Evolutionary conservation across 108 stramenopile species (phyloP).

Genomic region (Nitzschia palea): DNA sequence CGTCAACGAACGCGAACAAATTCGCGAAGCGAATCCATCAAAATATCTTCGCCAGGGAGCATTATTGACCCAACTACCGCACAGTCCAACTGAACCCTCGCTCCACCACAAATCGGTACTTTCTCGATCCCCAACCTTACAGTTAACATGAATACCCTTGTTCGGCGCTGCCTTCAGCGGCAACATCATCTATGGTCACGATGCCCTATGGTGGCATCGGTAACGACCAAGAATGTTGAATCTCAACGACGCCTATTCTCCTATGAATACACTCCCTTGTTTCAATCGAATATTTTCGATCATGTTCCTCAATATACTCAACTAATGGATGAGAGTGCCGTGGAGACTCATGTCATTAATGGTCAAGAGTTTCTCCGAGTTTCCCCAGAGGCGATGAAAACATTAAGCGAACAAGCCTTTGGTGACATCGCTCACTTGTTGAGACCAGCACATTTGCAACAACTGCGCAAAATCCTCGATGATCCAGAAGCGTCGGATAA

Average conservation of each 20-base stretch:
- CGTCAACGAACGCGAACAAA: too few relatives aligned
- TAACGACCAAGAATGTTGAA: neutral
- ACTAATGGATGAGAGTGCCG: conserved; percentile 51
- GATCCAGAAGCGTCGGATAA: conserved; percentile 94
- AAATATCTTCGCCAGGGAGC: too few relatives aligned
- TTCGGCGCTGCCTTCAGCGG: conserved; percentile 9
- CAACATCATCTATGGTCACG: conserved; percentile 13
- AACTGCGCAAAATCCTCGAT: conserved; percentile 91
- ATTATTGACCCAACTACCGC: too few relatives aligned
- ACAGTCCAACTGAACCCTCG: too few relatives aligned
- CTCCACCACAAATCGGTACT: too few relatives aligned
- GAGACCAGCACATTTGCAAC: conserved; percentile 87
- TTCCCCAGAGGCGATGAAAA: conserved; percentile 45
- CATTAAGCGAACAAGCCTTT: conserved; percentile 72
- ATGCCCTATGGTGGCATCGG: neutral
- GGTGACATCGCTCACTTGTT: conserved; percentile 94
- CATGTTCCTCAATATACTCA: conserved; percentile 55
- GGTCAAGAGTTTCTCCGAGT: conserved; percentile 61
- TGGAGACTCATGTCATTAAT: conserved; percentile 50
- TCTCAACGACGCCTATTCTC: neutral
- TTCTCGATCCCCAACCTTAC: neutral
- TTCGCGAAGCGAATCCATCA: too few relatives aligned
- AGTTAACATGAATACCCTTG: conserved; percentile 6
- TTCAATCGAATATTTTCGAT: conserved; percentile 49
- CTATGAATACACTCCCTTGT: conserved; percentile 71